These are phyloP conservation scores for Gaultheria prostrata DNA, from an alignment of 148 eudicot species.

Conservation along the genomic window DNA sequence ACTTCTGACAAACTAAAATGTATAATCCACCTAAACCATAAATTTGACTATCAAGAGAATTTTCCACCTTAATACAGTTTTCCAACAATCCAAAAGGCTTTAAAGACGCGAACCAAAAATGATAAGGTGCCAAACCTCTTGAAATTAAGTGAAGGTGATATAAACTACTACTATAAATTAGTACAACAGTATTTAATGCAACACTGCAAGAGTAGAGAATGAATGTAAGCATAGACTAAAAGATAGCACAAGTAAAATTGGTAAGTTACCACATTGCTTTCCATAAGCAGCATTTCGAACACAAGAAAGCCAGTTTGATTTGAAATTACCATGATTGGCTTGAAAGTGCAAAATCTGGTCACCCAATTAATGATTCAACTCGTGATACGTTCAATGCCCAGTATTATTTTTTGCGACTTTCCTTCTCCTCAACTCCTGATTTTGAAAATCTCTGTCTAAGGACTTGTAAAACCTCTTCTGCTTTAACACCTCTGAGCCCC, in stretches of 20 bases:
- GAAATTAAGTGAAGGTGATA: neutral
- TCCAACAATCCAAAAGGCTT: neutral
- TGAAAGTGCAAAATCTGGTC: neutral
- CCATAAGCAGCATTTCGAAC: neutral
- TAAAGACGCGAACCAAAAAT: neutral
- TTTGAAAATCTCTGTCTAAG: conserved; percentile 66
- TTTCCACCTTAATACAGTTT: neutral
- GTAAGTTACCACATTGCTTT: neutral
- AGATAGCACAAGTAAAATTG: neutral
- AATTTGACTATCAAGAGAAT: conserved; percentile 1
- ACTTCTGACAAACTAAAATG: too few relatives aligned
- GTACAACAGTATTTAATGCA: neutral
- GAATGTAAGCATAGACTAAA: neutral
- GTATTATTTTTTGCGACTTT: conserved; percentile 40
- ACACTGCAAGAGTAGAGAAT: neutral
- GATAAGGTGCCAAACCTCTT: neutral
- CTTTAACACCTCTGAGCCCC: conserved; percentile 54
- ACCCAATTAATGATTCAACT: neutral
- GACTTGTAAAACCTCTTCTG: conserved; percentile 71
- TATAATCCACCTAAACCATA: neutral
- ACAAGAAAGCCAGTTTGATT: neutral
- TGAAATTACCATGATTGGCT: neutral
- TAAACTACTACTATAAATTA: neutral
- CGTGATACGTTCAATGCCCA: neutral
- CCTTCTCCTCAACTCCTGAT: conserved; percentile 90